Percentiles rank a stretch among this genome's conserved stretches.
phyloP scores from a whole-genome alignment of 139 green algal genomes.

The Ulvella scutata region DNA sequence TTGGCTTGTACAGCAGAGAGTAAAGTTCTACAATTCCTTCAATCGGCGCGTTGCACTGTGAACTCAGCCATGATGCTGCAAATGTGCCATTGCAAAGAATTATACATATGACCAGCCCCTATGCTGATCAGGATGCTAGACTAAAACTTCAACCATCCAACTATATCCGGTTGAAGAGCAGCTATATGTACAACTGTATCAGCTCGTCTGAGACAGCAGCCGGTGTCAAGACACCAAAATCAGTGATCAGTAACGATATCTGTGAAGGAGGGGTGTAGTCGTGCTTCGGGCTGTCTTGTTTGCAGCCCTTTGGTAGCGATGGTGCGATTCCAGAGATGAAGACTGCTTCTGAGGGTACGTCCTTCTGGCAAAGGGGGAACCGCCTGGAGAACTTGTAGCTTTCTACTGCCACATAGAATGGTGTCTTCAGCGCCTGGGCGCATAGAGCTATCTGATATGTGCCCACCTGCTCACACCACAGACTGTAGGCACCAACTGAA shows the following conservation, averaged over 20 bases:
- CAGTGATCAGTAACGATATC: slow-evolving; percentile 80
- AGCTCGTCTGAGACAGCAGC: slow-evolving; percentile 90
- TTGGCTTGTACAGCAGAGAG: too few relatives aligned
- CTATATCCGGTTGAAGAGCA: too few relatives aligned
- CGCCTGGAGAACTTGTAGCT: slow-evolving; percentile 84
- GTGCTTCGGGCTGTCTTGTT: slow-evolving; percentile 61
- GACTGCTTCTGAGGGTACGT: not conserved
- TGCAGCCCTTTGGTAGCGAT: slow-evolving; percentile 40
- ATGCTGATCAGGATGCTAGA: too few relatives aligned
- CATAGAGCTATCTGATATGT: slow-evolving; percentile 45
- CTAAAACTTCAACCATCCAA: too few relatives aligned
- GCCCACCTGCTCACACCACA: too few relatives aligned
- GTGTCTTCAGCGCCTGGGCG: slow-evolving; percentile 60
- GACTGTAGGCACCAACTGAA: too few relatives aligned
- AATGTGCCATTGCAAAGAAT: too few relatives aligned
- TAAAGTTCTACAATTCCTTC: too few relatives aligned
- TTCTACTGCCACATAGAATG: slow-evolving; percentile 89
- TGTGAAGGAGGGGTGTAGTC: slow-evolving; percentile 87
- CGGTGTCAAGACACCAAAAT: slow-evolving; percentile 84
- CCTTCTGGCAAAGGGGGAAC: slow-evolving; percentile 48
- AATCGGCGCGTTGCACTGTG: too few relatives aligned
- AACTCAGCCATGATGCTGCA: too few relatives aligned
- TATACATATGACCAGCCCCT: too few relatives aligned
- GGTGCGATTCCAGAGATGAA: slow-evolving; percentile 12
- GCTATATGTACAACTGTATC: slow-evolving; percentile 87